Base-by-base conservation (phyloP, 345 rosid genomes). In the Salix caprea region DNA sequence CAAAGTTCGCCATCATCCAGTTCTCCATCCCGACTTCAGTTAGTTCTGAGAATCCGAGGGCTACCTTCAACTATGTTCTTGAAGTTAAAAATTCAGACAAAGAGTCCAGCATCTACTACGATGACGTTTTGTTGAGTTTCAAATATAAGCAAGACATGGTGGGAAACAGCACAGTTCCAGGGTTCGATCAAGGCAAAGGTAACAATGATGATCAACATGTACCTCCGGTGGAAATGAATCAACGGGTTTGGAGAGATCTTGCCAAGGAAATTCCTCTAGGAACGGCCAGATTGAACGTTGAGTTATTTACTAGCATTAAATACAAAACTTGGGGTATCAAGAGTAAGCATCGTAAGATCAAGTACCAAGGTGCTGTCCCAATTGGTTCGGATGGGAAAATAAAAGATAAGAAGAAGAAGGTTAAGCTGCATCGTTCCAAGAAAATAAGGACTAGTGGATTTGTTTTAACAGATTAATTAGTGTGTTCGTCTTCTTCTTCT, bases 331-430 rank as follows among this genome's bases (percentile, higher is more conserved):
- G 80, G 81, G 84, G 84, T 32, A 44, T 78, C n/a, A 85, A 77
- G 82, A 84, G 87, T 30, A 89, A 81, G 81, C 79, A 82, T 74
- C 88, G 76, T 67, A 74, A 28, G 18, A 10, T 82, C 12, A 23
- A 72, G n/a, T 30, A 74, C 74, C 77, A 79, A 79, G 90, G 87
- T 11, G 44, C 2, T 19, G 21, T 84, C 14, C 73, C 77, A 0
- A 26, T 85, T 46, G 88, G 89, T 30, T 65, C 86, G 28, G 85
- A 82, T 73, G 90, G 90, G 34, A 85, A 87, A 75, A 81, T 89
- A 13, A 36, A 74, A 5, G 82, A 76, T 30, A 85, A 82, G 81
- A 85, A 84, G 83, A 89, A 87, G 80, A 82, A 81, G 84, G 70
- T 87, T 32, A 84, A 87, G 78, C 81, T 89, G 19, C 84, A 72